Evolutionary conservation across 331 rosid species (phyloP).

Genomic region (Ulmus americana): DNA sequence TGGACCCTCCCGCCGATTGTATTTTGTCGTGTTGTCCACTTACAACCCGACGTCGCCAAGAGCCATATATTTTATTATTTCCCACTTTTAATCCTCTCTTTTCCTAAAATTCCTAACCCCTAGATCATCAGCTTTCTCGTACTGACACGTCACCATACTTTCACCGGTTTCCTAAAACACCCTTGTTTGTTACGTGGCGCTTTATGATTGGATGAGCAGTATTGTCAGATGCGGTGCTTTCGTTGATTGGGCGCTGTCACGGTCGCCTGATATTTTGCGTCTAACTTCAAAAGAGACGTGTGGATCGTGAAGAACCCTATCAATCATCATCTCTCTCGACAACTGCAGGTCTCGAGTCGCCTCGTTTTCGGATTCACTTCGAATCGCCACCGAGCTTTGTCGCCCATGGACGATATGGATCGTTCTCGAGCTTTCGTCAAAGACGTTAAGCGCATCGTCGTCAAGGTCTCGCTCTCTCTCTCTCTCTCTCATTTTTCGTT

Average conservation of each 20-base stretch:
- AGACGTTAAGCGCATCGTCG: conserved; percentile 67
- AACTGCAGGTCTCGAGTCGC: conserved; percentile 8
- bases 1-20: not conserved
- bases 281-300: not conserved
- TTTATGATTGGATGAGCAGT: not conserved
- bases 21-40: conserved; percentile 2
- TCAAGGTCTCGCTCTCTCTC: conserved; percentile 48
- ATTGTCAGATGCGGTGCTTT: not conserved
- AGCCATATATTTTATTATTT: too few relatives aligned
- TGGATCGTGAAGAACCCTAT: conserved; percentile 11
- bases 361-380: conserved; percentile 13
- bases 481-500: not conserved
- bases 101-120: not conserved
- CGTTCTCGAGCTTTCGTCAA: conserved; percentile 56
- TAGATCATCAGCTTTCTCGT: not conserved
- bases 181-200: not conserved
- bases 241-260: not conserved
- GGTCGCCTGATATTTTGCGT: not conserved
- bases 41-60: not conserved
- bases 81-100: too few relatives aligned
- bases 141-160: not conserved
- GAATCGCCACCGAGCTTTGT: conserved; percentile 22
- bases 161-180: not conserved
- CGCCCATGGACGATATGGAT: conserved; percentile 47
- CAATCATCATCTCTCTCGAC: not conserved